These are phyloP conservation scores for Parasarocladium wereldwijsianum DNA, from an alignment of 2,329 filamentous ascomycete genomes.

Conservation along the genomic window DNA sequence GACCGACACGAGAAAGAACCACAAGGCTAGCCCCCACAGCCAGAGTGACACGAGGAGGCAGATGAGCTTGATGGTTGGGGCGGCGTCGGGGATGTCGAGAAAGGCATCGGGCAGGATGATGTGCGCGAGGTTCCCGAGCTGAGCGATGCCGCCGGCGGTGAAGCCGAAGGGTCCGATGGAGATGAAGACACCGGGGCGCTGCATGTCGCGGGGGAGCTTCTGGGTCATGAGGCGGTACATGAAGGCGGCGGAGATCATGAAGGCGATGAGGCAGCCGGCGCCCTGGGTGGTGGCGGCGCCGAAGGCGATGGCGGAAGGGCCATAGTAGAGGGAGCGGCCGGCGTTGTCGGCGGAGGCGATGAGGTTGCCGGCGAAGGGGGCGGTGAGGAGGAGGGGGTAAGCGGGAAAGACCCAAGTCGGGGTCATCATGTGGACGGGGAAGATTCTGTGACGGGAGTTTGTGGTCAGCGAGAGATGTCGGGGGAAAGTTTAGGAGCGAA, in stretches of 20 bases:
- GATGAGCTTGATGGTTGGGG: constrained; percentile 29
- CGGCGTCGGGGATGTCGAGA: constrained; percentile 24
- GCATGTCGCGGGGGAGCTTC: constrained; percentile 61
- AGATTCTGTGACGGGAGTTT: constrained; percentile 22
- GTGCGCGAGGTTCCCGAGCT: constrained; percentile 27
- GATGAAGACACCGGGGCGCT: constrained; percentile 73
- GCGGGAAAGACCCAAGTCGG: constrained; percentile 80
- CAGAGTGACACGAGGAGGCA: constrained; percentile 54
- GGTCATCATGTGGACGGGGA: constrained; percentile 69
- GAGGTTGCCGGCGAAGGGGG: constrained; percentile 52
- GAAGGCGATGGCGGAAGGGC: constrained; percentile 30
- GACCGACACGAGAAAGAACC: constrained; percentile 73
- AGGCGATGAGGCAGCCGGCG: constrained; percentile 39
- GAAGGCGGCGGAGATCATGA: constrained; percentile 76
- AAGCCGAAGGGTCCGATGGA: constrained; percentile 61
- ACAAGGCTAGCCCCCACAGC: constrained; percentile 71
- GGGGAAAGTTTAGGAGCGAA: too few relatives aligned
- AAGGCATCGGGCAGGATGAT: constrained; percentile 28
- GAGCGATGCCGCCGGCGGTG: constrained; percentile 32
- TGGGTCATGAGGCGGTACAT: constrained; percentile 81
- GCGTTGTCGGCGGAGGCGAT: constrained; percentile 24
- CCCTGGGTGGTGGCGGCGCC: constrained; percentile 36
- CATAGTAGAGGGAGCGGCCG: constrained; percentile 14
- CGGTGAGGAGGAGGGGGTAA: constrained; percentile 65
- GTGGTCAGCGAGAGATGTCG: background rate